Base-by-base conservation (phyloP, 2,329 filamentous ascomycete genomes). In the Microdochium paspali region DNA sequence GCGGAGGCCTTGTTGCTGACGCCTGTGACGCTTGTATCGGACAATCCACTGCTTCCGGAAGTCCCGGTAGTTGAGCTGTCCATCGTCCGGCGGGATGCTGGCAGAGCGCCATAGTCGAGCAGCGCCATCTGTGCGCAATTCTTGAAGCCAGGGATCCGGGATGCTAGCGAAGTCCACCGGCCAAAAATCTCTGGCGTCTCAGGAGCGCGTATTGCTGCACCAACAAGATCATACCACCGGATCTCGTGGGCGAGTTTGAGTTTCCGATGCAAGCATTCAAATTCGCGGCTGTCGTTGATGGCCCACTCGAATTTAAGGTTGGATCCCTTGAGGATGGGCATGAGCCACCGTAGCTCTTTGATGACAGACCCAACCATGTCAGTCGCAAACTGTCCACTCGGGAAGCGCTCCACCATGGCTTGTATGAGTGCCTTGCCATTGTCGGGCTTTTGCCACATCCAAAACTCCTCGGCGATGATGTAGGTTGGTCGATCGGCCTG, bases 401-500 rank as follows among this genome's bases (percentile, higher is more conserved):
- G 46, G 30, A 44, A 45, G 21, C 39, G 46, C 10, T 48, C 13
- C 2, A 44, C 46, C 23, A 47, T 21, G 15, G 25, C 12, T 24
- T 21, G 40, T 15, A 48, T n/a, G 10, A 48, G 26, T 5, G 21
- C 25, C 28, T 39, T 44, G 40, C 46, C 46, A 3, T 48, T 24
- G 4, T 5, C 3, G 5, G 46, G 46, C 26, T 44, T 21, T 18
- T 44, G 24, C 40, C 42, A 48, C 46, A 48, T 48, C 26, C 28
- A 26, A 18, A 48, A 18, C 18, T 45, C 46, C 40, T 48, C 46
- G 24, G 42, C 25, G 42, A 48, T 25, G 26, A 48, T 48, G 40
- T 44, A 48, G 12, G 46, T 48, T 21, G 46, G 46, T 40, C 46
- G 46, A 24, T 48, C 46, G 3, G 46, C 40, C 42, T 44, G 40